Evolutionary conservation across 176 grass and related monocot genomes (phyloP).

Genomic region (Dendrocalamus sinicus): DNA sequence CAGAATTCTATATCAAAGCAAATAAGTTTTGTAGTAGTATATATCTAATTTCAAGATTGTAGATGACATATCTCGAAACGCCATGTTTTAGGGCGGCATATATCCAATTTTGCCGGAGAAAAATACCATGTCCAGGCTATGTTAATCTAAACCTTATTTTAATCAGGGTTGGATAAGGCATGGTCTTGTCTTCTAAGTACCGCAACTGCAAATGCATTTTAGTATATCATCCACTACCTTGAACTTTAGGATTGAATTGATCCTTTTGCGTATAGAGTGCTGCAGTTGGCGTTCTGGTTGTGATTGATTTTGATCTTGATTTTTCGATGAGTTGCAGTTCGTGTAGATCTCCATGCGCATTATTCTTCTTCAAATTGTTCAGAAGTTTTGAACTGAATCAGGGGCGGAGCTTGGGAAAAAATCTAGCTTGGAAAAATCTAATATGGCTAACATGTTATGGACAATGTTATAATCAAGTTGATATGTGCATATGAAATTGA

Average conservation of each 20-base stretch:
- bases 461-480: no score
- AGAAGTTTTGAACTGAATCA: no score
- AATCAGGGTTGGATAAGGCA: constrained; percentile 30
- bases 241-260: background rate
- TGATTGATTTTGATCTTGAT: background rate
- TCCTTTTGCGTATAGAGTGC: background rate
- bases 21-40: no score
- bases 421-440: no score
- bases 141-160: background rate
- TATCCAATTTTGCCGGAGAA: constrained; percentile 1
- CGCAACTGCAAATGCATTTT: constrained; percentile 9
- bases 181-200: background rate
- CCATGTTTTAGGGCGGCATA: no score
- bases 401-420: no score
- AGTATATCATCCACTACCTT: background rate
- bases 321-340: background rate
- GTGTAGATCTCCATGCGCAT: background rate
- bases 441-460: no score
- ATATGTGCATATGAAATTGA: no score
- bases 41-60: no score
- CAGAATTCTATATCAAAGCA: no score
- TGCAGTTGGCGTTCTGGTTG: background rate
- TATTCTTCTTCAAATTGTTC: background rate
- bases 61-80: no score
- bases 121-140: background rate